phyloP scores from a whole-genome alignment of 2,329 filamentous ascomycete genomes.

The Akanthomyces dipterigenus region DNA sequence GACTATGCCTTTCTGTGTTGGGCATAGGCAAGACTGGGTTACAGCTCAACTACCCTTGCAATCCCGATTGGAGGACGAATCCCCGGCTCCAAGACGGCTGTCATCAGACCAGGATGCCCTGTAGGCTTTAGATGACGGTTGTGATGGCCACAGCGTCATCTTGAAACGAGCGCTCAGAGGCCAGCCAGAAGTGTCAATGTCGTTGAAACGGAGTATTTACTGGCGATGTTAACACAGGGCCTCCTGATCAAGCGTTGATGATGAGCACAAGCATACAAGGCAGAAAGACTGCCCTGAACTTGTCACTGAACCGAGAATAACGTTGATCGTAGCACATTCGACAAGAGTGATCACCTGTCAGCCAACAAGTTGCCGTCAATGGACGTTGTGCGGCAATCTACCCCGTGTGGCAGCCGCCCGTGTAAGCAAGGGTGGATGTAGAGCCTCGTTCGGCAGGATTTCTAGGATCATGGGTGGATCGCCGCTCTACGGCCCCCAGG shows the following conservation, averaged over 20 bases:
- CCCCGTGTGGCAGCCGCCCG: background rate
- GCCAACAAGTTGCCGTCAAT: background rate
- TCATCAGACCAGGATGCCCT: background rate
- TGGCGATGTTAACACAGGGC: background rate
- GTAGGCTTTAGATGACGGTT: background rate
- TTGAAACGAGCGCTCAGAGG: background rate
- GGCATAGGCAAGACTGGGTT: background rate
- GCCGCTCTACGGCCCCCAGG: background rate
- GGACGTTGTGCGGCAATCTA: background rate
- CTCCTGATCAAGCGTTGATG: background rate
- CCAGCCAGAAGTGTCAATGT: background rate
- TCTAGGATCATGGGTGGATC: background rate
- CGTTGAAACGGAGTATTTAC: background rate
- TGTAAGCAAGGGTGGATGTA: background rate
- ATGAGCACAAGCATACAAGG: background rate
- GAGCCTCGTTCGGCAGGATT: background rate
- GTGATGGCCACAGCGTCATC: background rate
- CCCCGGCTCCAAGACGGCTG: background rate
- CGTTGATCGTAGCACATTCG: background rate
- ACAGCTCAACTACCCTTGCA: background rate
- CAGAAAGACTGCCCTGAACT: background rate
- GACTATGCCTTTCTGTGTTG: background rate
- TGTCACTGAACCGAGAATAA: background rate
- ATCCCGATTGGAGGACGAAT: background rate
- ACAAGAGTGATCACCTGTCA: background rate